Evolutionary conservation across 768 basidiomycete genomes (phyloP), one percentile per base, ranked within the genome.

Genomic region (Saitozyma sp.): DNA sequence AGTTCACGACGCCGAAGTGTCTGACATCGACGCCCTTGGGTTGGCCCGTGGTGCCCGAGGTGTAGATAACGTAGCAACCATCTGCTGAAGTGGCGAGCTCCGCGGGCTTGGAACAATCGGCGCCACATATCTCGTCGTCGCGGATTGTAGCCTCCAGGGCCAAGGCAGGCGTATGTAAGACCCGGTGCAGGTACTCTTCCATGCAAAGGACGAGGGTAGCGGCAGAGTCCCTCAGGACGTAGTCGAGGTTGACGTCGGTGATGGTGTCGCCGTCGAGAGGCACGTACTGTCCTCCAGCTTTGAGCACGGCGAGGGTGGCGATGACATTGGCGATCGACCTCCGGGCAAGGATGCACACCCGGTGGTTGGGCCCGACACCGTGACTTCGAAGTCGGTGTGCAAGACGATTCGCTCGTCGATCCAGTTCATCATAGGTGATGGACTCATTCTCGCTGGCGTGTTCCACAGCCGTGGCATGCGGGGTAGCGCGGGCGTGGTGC

Each of bases 21-120:
- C 78, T 83, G n/a, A 87, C 85, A 58, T 85, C 83, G 10, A 87
- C 83, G 37, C 85, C 86, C 71, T 86, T 86, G 2, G 86, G 86
- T 40, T 82, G 80, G 1, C 86, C 86, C 46, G 83, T 86, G 9
- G 86, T 84, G 37, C 83, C 84, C 83, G 63, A 43, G 10, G 86
- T 87, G 73, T 86, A 87, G 49, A 87, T 86, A 46, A 86, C 83
- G 75, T 86, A 86, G 11, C 81, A 83, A 39, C 83, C 82, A 64
- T 86, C 83, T 8, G 52, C 53, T 16, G 51, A 37, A 42, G 40
- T 8, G 76, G 77, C 17, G 81, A 68, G 13, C 75, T 76, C 19
- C 81, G 80, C 53, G 75, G 56, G 65, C 84, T 83, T 48, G 78
- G 67, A 6, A 80, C 40, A 9, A 82, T 56, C 58, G 46, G 50